phyloP scores from a whole-genome alignment of 2,329 filamentous ascomycete species.

The Colletotrichum coccodes region DNA sequence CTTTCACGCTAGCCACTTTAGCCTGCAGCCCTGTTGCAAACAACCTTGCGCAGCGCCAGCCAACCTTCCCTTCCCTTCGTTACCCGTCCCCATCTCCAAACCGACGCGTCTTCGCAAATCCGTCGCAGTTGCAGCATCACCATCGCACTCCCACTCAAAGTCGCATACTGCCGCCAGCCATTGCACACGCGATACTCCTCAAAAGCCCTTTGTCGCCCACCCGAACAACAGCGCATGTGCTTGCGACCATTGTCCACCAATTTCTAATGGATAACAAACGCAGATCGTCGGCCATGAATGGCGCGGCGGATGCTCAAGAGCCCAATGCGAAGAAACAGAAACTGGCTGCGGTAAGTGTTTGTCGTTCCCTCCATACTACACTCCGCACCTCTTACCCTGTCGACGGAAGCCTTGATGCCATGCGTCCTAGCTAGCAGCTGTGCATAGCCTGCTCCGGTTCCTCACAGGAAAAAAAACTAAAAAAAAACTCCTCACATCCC shows the following conservation, averaged over 20 bases:
- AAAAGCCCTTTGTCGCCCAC: conserved; percentile 1
- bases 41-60: conserved; percentile 13
- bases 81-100: conserved; percentile 21
- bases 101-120: conserved; percentile 29
- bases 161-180: conserved; percentile 4
- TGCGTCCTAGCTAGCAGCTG: not conserved
- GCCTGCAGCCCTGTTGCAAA: conserved; percentile 17
- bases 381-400: conserved; percentile 37
- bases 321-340: conserved; percentile 67
- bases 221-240: conserved; percentile 9
- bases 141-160: conserved; percentile 11
- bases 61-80: conserved; percentile 1
- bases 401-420: not conserved
- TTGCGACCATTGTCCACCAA: conserved; percentile 7
- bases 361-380: conserved; percentile 22
- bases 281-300: conserved; percentile 58
- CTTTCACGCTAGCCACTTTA: conserved; percentile 1
- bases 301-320: conserved; percentile 59
- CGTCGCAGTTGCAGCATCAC: conserved; percentile 17
- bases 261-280: conserved; percentile 65
- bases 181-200: conserved; percentile 4
- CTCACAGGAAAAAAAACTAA: not conserved
- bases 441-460: not conserved
- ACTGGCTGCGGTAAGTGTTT: conserved; percentile 57
- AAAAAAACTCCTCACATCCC: not conserved